These are phyloP conservation scores for Zea mays DNA, from an alignment of 176 grass and related monocot genomes.

Conservation along the genomic window Zm-B73-REFERENCE-NAM-5.0 NC_050098.1:111603001-111603500, in stretches of 20 bases:
- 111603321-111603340: conserved; percentile 23
- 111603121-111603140: conserved; percentile 42
- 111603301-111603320: neutral
- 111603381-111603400: conserved; percentile 33
- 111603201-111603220: conserved; percentile 56
- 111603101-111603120: conserved; percentile 15
- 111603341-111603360: conserved; percentile 35
- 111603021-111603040: neutral
- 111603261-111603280: conserved; percentile 57
- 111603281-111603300: conserved; percentile 62
- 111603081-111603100: conserved; percentile 32
- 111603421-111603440: conserved; percentile 48
- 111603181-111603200: conserved; percentile 73
- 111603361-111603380: conserved; percentile 28
- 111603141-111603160: conserved; percentile 73
- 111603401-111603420: conserved; percentile 59
- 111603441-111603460: conserved; percentile 52
- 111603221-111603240: conserved; percentile 75
- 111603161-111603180: conserved; percentile 63
- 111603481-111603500: conserved; percentile 65
- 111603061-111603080: neutral
- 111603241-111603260: conserved; percentile 40
- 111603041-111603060: conserved; percentile 10
- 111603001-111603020: neutral
- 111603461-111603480: conserved; percentile 34